Conservation (phyloP, 2,329 filamentous ascomycete species). For the Fusarium coicis region DNA sequence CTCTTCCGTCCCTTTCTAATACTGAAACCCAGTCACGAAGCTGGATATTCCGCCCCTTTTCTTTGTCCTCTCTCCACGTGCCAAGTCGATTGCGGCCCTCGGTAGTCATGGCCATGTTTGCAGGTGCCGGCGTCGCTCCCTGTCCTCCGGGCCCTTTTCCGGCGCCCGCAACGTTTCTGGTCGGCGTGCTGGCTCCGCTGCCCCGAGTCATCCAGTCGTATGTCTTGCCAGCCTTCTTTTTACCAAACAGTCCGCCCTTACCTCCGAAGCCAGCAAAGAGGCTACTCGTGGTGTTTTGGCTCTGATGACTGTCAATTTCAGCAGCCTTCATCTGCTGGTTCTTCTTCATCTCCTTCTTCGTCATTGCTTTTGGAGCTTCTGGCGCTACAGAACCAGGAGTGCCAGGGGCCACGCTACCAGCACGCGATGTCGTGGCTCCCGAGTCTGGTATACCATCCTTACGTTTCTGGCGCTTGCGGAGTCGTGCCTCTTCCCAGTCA, state of each 20-base stretch:
- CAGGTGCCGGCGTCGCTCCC: constrained; percentile 46
- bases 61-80: constrained; percentile 81
- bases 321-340: constrained; percentile 80
- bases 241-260: constrained; percentile 65
- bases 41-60: constrained; percentile 82
- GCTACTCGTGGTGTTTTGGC: constrained; percentile 84
- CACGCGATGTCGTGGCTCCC: constrained; percentile 59
- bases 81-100: constrained; percentile 73
- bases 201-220: constrained; percentile 80
- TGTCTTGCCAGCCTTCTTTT: constrained; percentile 72
- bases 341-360: constrained; percentile 87
- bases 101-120: constrained; percentile 59
- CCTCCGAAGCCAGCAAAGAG: constrained; percentile 75
- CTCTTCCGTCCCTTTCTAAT: constrained; percentile 80
- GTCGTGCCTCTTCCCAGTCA: constrained; percentile 76
- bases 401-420: constrained; percentile 67
- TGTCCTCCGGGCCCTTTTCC: constrained; percentile 48
- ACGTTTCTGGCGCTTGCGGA: constrained; percentile 74
- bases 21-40: constrained; percentile 83
- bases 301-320: constrained; percentile 81
- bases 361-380: constrained; percentile 74
- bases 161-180: constrained; percentile 49
- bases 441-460: constrained; percentile 66
- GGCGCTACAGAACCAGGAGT: constrained; percentile 72
- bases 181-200: constrained; percentile 65